A percentile compares a stretch with the other conserved stretches of the same genome.
These are phyloP conservation scores for Chlorella sp. DNA, from an alignment of 139 green algal genomes.

Conservation along the genomic window DNA sequence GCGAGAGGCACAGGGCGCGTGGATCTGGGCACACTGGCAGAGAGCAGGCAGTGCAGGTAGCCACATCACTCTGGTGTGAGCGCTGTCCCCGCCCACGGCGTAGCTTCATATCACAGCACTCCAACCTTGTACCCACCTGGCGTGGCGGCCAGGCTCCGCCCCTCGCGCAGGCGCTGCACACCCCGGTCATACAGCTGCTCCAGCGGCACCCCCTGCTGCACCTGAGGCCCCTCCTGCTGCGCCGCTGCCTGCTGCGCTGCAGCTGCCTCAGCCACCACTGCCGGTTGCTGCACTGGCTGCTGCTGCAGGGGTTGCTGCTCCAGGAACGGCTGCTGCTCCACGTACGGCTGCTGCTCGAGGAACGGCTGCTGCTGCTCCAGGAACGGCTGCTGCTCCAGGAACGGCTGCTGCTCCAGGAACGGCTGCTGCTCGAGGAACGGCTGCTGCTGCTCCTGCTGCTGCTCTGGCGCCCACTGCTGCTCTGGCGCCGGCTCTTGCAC, in stretches of 20 bases:
- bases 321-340: no score
- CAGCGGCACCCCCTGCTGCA: background rate
- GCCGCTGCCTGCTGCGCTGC: background rate
- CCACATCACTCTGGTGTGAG: background rate
- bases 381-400: background rate
- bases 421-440: background rate
- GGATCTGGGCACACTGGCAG: background rate
- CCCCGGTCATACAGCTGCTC: constrained; percentile 33
- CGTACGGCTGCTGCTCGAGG: background rate
- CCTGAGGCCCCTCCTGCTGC: background rate
- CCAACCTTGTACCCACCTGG: constrained; percentile 9
- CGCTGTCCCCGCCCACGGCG: background rate
- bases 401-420: background rate
- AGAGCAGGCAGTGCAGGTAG: background rate
- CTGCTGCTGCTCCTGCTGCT: background rate
- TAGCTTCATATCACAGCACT: background rate
- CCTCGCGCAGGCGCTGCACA: constrained; percentile 25
- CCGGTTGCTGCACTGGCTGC: background rate
- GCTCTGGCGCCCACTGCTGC: background rate
- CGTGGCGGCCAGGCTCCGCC: constrained; percentile 5
- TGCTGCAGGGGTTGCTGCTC: background rate
- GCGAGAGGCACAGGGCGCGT: background rate
- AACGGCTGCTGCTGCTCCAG: background rate
- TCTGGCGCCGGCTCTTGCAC: background rate
- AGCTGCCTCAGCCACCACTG: background rate